Percentiles rank a stretch among this genome's conserved stretches.
Conservation (phyloP, 345 rosid genomes). For the Diplotaxis tenuifolia region DNA sequence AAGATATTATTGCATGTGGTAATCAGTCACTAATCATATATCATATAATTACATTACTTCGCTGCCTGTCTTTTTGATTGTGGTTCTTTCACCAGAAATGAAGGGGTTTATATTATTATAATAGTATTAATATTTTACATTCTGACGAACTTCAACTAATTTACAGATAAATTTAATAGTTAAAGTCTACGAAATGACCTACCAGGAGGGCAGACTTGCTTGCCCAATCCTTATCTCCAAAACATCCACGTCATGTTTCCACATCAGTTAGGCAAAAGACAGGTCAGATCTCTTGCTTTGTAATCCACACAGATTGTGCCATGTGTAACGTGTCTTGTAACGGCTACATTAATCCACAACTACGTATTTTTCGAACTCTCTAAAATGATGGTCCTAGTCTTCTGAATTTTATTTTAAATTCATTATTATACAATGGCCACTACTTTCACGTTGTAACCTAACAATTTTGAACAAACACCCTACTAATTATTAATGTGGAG, state of each 20-base stretch:
- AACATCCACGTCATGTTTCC: conserved; percentile 32
- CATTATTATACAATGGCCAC: conserved; percentile 15
- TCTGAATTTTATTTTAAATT: not conserved
- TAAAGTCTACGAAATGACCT: not conserved
- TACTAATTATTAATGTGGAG: not conserved
- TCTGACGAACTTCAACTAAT: not conserved
- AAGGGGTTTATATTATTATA: not conserved
- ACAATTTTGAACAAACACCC: not conserved
- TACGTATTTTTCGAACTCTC: conserved; percentile 20
- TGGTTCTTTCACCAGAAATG: not conserved
- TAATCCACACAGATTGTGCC: conserved; percentile 11
- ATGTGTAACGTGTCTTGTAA: conserved; percentile 29
- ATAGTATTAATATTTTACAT: not conserved
- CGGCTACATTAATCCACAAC: conserved; percentile 35
- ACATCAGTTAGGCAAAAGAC: conserved; percentile 35
- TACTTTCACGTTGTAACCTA: not conserved
- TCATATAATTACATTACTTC: conserved; percentile 22
- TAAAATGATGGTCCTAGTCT: conserved; percentile 13
- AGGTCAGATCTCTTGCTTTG: conserved; percentile 20
- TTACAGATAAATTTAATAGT: not conserved
- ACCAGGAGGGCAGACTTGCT: conserved; percentile 5
- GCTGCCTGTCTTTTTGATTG: not conserved
- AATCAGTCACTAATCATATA: conserved; percentile 7
- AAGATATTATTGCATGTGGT: conserved; percentile 32
- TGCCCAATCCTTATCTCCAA: conserved; percentile 22